Evolutionary conservation across 495 filamentous ascomycete genomes (phyloP).

Genomic region (Podospora anserina): DNA sequence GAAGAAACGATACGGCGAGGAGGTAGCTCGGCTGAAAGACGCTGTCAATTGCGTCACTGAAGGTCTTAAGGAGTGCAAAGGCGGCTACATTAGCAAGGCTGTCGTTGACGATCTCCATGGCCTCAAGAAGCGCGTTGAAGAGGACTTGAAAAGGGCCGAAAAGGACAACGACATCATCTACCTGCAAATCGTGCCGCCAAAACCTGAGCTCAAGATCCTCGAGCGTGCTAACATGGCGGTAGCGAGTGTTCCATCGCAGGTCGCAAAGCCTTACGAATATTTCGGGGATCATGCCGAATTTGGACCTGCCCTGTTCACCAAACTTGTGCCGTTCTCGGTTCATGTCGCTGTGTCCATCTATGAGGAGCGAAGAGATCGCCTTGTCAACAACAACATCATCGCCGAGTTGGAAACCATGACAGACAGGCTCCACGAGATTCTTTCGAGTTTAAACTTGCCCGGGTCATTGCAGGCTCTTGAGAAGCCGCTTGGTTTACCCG

Average conservation of each 20-base stretch:
- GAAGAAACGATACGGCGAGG: conserved; percentile 92
- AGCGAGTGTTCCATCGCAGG: conserved; percentile 73
- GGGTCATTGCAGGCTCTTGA: conserved; percentile 93
- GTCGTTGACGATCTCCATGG: conserved; percentile 81
- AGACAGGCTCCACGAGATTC: conserved; percentile 70
- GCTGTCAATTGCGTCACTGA: conserved; percentile 80
- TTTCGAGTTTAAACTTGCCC: conserved; percentile 82
- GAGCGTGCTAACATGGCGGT: conserved; percentile 87
- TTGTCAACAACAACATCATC: conserved; percentile 82
- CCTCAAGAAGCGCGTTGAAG: conserved; percentile 74
- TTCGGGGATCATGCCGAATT: conserved; percentile 76
- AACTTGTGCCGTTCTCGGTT: conserved; percentile 92
- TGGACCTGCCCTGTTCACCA: conserved; percentile 81
- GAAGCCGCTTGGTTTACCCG: conserved; percentile 89
- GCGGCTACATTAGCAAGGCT: conserved; percentile 73
- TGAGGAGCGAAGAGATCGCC: conserved; percentile 80
- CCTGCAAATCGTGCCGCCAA: conserved; percentile 77
- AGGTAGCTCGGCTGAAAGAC: conserved; percentile 82
- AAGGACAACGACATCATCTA: conserved; percentile 97
- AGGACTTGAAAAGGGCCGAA: conserved; percentile 88
- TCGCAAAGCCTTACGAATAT: conserved; percentile 73
- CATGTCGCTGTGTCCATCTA: conserved; percentile 95
- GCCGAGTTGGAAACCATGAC: conserved; percentile 81
- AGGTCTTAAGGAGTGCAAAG: conserved; percentile 74
- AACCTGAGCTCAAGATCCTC: conserved; percentile 80